Base-by-base conservation (phyloP, 306 rosid genomes). In the Delonix regia region DNA sequence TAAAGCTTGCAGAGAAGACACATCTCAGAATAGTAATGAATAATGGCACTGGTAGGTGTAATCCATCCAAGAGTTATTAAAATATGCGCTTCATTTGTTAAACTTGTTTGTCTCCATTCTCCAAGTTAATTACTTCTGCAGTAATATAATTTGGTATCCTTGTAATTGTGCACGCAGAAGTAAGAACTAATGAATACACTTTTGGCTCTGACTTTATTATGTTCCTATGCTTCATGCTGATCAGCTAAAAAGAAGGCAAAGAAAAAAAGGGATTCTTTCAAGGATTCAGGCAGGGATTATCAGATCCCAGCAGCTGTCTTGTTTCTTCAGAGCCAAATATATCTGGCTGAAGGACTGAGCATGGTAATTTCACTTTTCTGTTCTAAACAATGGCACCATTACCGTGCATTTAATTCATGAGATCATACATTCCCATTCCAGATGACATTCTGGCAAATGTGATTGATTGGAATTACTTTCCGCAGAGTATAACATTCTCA, bases 281-380 rank as follows among this genome's bases (percentile, higher is more conserved):
- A 91, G 87, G 99, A 91, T 41, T 75, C 62, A 13, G 90, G 82
- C 22, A 86, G 66, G 78, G 96, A 92, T 82, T 81, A 78, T 78
- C 92, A 84, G 77, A 82, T 90, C 63, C 88, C 98, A 30, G 89
- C 95, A 25, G 88, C 90, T 56, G 94, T 95, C 75, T 84, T 87
- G 87, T 92, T 88, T 86, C 89, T 95, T 77, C 99, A 92, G 81
- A 91, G 99, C 82, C 97, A 95, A 83, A 88, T 92, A 64, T 95
- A 89, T 83, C 88, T 95, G 1, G 98, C 97, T 68, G 97, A 95
- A 84, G 98, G 98, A 77, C 89, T 95, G 48, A 76, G 92, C 82
- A 92, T 81, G 98, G 99, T 94, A 92, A 85, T 74, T 69, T 61
- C 75, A 75, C 77, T 52, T 59, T 38, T 71, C 24, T 68, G 75